A percentile compares a stretch with the other conserved stretches of the same genome.
Conservation (phyloP, 768 basidiomycete genomes). For the Collybia sordida region DNA sequence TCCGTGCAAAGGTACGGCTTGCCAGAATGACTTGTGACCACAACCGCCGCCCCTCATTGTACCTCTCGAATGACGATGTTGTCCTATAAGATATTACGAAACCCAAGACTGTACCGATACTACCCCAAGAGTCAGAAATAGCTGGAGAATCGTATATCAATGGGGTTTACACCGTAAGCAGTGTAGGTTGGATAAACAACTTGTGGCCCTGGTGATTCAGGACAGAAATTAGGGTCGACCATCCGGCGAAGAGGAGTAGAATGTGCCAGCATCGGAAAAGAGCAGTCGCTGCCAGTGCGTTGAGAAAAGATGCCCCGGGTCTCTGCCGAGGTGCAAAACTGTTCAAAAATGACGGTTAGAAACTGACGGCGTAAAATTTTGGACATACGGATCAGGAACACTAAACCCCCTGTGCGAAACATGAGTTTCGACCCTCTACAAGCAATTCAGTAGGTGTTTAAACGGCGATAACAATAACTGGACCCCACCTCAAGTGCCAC, state of each 20-base stretch:
- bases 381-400: constrained; percentile 39
- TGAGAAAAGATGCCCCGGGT: constrained; percentile 34
- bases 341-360: neutral
- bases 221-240: constrained; percentile 58
- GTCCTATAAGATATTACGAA: constrained; percentile 74
- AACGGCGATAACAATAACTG: neutral
- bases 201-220: constrained; percentile 46
- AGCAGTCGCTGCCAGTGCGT: constrained; percentile 43
- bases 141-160: constrained; percentile 24
- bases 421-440: constrained; percentile 25
- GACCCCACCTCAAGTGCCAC: constrained; percentile 4
- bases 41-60: constrained; percentile 67
- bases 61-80: constrained; percentile 73
- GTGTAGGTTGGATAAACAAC: constrained; percentile 45
- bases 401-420: constrained; percentile 32
- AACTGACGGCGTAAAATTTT: neutral
- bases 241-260: constrained; percentile 60
- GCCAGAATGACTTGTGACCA: constrained; percentile 71
- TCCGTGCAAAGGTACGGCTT: constrained; percentile 56
- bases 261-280: constrained; percentile 67
- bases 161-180: constrained; percentile 62
- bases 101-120: constrained; percentile 66
- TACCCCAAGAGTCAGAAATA: constrained; percentile 26
- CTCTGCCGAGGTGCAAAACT: constrained; percentile 39
- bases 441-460: neutral